Base-by-base conservation (phyloP, 805 yeast species). In the Suhomyces kilbournensis region DNA sequence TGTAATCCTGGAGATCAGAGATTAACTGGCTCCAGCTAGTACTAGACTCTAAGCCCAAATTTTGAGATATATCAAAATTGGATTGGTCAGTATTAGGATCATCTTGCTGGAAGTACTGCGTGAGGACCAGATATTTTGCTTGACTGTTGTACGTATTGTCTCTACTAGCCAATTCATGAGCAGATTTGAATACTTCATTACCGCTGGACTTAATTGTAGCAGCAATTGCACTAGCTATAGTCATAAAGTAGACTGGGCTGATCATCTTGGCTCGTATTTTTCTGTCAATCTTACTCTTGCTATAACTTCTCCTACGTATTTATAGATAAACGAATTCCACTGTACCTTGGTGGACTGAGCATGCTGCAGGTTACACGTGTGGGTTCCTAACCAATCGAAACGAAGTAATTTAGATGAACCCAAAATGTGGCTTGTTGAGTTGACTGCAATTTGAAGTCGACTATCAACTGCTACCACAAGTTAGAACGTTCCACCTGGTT, bases 21-120 rank as follows among this genome's bases (percentile, higher is more conserved):
- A 56, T 23, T 2, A 70, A 58, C 30, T 63, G 55, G 7, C 47
- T 28, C 74, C 74, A 70, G 1, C 61, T 50, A 6, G 50, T 46
- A 30, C 52, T 54, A 9, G 46, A 19, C 10, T 60, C 51, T 22
- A 69, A 54, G 3, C 73, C 72, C 49, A 70, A 65, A 7, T 57
- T 60, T 9, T 44, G 28, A 6, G 49, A 44, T 5, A 56, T 51
- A 30, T 56, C 54, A 39, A 56, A 59, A 5, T 15, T 32, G 7
- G 51, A 38, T n/a, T 53, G 57, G 47, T 61, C 57, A 12, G 63
- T 56, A 6, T 34, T 22, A 0, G 51, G 42, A 30, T 58, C 56
- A 4, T 55, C 38, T 46, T 65, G 69, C 39, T 60, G 15, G 55
- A 67, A 67, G 48, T 58, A 56, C 3, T 46, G 61, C 7, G 47